These are phyloP conservation scores for Tricholoma bakamatsutake DNA, from an alignment of 768 basidiomycete species.

Conservation along the genomic window DNA sequence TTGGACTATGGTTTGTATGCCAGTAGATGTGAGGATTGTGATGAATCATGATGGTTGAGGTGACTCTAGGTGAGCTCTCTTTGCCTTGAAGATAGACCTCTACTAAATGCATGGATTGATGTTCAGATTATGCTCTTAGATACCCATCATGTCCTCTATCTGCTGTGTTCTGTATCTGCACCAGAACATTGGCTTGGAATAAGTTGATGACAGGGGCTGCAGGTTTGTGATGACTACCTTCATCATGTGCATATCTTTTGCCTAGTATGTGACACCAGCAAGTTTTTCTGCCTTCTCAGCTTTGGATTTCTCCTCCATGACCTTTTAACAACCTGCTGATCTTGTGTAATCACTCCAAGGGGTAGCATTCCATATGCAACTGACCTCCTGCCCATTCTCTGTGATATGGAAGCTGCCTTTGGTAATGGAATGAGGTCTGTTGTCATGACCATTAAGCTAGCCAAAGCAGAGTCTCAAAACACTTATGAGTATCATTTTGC, in stretches of 20 bases:
- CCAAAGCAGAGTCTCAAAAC: background rate
- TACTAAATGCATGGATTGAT: no score
- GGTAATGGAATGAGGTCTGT: background rate
- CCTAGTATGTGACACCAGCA: background rate
- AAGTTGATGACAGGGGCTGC: no score
- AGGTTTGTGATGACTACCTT: background rate
- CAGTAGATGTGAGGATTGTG: no score
- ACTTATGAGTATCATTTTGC: background rate
- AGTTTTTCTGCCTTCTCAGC: constrained; percentile 1
- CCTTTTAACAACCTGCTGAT: constrained; percentile 1
- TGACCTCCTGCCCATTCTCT: constrained; percentile 3
- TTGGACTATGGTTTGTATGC: no score
- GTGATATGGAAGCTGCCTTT: background rate
- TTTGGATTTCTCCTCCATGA: background rate
- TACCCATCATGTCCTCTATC: constrained; percentile 1
- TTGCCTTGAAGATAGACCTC: no score
- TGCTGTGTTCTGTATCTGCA: background rate
- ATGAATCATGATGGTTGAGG: no score
- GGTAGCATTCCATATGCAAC: background rate
- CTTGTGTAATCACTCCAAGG: constrained; percentile 3
- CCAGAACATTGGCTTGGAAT: no score
- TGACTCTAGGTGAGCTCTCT: no score
- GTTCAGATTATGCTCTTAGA: constrained; percentile 4
- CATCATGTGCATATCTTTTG: background rate
- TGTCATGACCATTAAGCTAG: background rate